Percentiles rank a stretch among this genome's conserved stretches.
phyloP scores from a whole-genome alignment of 352 stramenopile genomes.

The Pythium sp. region DNA sequence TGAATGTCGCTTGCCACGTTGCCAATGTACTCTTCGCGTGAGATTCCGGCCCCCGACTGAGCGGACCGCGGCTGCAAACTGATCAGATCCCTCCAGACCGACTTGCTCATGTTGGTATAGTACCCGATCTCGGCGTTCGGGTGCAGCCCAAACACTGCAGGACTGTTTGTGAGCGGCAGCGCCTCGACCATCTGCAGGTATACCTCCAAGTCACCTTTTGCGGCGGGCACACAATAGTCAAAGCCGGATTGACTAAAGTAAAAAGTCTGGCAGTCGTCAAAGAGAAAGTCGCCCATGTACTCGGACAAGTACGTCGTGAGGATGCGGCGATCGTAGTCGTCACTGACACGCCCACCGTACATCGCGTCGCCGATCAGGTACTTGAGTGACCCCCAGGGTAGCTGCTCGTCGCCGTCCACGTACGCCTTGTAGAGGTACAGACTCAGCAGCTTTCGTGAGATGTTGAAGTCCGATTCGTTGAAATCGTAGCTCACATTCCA shows the following conservation, averaged over 20 bases:
- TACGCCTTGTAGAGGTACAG: conserved; percentile 94
- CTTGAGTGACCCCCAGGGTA: conserved; percentile 93
- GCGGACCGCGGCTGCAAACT: conserved; percentile 88
- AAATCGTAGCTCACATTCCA: conserved; percentile 98
- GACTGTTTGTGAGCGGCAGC: conserved; percentile 92
- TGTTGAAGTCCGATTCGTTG: conserved; percentile 96
- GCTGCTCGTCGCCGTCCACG: conserved; percentile 89
- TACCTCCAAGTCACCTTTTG: conserved; percentile 59
- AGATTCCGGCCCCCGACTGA: conserved; percentile 70
- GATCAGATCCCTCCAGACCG: conserved; percentile 93
- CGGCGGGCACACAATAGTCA: conserved; percentile 84
- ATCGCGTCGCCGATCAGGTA: conserved; percentile 97
- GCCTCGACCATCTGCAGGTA: conserved; percentile 87
- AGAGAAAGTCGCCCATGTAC: conserved; percentile 97
- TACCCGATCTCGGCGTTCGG: conserved; percentile 97
- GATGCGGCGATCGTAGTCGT: conserved; percentile 96
- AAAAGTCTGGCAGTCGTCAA: conserved; percentile 93
- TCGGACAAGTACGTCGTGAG: conserved; percentile 92
- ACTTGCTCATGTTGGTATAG: conserved; percentile 94
- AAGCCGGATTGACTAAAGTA: conserved; percentile 93
- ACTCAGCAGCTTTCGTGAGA: conserved; percentile 88
- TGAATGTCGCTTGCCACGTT: conserved; percentile 90
- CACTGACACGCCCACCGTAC: conserved; percentile 95
- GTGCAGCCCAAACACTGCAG: conserved; percentile 94
- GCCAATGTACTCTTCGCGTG: conserved; percentile 92